Conservation (phyloP, 345 rosid species). For the Brassica juncea region DNA sequence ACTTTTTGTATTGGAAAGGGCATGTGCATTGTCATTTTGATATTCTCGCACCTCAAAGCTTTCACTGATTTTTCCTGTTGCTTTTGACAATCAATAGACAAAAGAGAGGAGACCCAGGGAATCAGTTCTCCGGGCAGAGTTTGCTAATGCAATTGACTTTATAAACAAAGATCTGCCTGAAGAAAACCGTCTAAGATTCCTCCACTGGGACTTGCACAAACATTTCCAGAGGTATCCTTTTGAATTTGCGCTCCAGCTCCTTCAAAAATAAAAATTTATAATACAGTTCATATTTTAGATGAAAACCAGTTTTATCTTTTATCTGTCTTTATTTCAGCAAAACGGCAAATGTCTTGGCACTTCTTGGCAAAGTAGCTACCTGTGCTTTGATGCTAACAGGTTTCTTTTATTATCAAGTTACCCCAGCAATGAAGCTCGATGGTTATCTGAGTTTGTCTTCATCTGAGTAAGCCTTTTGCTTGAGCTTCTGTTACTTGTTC, state of each 20-base stretch:
- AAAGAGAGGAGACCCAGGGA: slow-evolving; percentile 71
- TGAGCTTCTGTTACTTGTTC: not conserved
- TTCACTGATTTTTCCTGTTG: slow-evolving; percentile 13
- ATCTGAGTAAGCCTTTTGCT: slow-evolving; percentile 59
- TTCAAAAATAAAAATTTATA: not conserved
- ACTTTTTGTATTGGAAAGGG: not conserved
- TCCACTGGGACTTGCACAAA: slow-evolving; percentile 57
- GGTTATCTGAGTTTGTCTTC: slow-evolving; percentile 49
- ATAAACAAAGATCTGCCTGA: slow-evolving; percentile 85
- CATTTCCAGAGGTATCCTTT: slow-evolving; percentile 42
- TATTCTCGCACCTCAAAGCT: not conserved
- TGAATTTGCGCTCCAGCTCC: not conserved
- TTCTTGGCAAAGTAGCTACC: slow-evolving; percentile 82
- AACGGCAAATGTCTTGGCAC: slow-evolving; percentile 69
- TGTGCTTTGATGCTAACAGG: slow-evolving; percentile 79
- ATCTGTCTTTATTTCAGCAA: slow-evolving; percentile 55
- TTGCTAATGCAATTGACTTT: slow-evolving; percentile 90
- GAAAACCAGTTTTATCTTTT: slow-evolving; percentile 13
- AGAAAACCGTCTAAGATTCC: slow-evolving; percentile 70
- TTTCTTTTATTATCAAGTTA: slow-evolving; percentile 80
- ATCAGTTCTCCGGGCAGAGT: slow-evolving; percentile 86
- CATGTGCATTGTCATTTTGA: not conserved
- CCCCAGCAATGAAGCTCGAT: slow-evolving; percentile 59
- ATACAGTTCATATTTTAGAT: not conserved
- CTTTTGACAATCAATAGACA: slow-evolving; percentile 34